Base-by-base conservation (phyloP, 345 rosid species). In the Limnanthes douglasii region DNA sequence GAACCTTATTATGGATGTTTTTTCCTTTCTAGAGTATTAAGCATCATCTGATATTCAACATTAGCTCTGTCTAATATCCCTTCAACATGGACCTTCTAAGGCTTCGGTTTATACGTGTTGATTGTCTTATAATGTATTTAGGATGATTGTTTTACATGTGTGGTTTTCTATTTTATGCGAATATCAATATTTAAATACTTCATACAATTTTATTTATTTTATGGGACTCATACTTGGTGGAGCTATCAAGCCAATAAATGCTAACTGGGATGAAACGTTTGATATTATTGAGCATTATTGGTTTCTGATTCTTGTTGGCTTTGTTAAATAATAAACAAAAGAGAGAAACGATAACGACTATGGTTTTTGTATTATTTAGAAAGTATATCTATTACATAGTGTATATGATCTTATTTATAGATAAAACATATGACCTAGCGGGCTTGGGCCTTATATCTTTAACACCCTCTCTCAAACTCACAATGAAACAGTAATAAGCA, bases 231-330 rank as follows among this genome's bases (percentile, higher is more conserved):
- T 70, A 60, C 78, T 75, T 33, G 84, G 78, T 30, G 75, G 84
- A 14, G 72, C 71, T 18, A n/a, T n/a, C n/a, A n/a, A n/a, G n/a
- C n/a, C n/a, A n/a, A n/a, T n/a, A n/a, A n/a, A n/a, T n/a, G n/a
- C 31, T 70, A 45, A 35, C 31, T 46, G 14, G 23, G 73, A 73
- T 48, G 55, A 41, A 22, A 60, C 44, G 17, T 61, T 66, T 50
- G 84, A 74, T 29, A 65, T 74, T 40, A 70, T 78, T 30, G 84
- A 74, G 52, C 69, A 70, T 53, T 74, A 61, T 40, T 70, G 84
- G 84, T 74, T 70, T 56, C 84, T 75, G 5, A 70, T 74, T 74
- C 62, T 74, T 18, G 78, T 74, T 31, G 84, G 78, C 48, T 62
- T n/a, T n/a, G n/a, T n/a, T n/a, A n/a, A n/a, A n/a, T n/a, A n/a